Evolutionary conservation across 2,329 filamentous ascomycete species (phyloP), one percentile per base, ranked within the genome.

Genomic region (Didymella arachidicola): DNA sequence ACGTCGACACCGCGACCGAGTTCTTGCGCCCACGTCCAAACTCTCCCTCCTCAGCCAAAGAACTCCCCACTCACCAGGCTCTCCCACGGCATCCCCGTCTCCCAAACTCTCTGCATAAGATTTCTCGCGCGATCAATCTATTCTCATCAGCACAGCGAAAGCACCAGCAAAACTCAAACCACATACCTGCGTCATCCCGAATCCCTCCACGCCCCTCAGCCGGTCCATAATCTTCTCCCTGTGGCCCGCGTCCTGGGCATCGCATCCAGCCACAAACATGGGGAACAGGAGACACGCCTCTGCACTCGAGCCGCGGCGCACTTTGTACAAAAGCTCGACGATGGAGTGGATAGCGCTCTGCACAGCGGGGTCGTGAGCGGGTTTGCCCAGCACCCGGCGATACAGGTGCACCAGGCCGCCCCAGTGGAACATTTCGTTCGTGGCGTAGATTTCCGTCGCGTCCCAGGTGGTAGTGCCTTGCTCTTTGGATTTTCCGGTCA

Each of bases 241-340:
- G 65, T 89, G 84, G 2, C 76, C 77, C 32, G 79, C 69, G 47
- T 87, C 83, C 54, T 79, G 79, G 1, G 87, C 86, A 73, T 95
- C 90, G 64, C 90, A 93, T 0, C 91, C 92, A 1, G 91, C 91
- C 1, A 90, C 91, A 75, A 95, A 95, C 78, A 95, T 87, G 0
- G 92, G 91, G 64, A 95, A 93, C 38, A 95, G 75, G 18, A 91
- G 79, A 68, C 90, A 92, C 8, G 86, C 87, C 75, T 94, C 91
- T 0, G 90, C 90, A 16, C 87, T 87, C 29, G 88, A 88, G 6
- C 89, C 89, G 12, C 82, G 79, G 12, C 86, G 79, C 47, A 95
- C 86, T 36, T 83, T 84, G 22, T 81, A 80, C 60, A 94, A 79
- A 30, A 87, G 84, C 1, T 80, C 78, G 27, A 91, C 79, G 44